Conservation (phyloP, 2,329 filamentous ascomycete species). For the Tolypocladium tundrense region DNA sequence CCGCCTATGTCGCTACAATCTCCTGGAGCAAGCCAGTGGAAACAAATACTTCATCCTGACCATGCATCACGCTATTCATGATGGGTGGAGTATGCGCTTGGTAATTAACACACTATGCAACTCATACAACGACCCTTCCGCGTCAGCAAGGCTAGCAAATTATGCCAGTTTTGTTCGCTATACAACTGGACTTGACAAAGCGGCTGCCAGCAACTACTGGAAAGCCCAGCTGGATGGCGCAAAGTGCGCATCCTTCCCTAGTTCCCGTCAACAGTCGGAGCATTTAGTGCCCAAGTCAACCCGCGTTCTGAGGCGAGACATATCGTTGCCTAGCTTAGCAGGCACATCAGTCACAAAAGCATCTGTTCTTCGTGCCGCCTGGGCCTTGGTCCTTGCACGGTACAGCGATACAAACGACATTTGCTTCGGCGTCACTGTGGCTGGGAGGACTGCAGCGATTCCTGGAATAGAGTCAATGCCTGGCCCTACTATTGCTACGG, state of each 20-base stretch:
- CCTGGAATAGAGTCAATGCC: conserved; percentile 9
- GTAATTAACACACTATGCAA: no score
- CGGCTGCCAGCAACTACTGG: conserved; percentile 4
- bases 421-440: conserved; percentile 13
- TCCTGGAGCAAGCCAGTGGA: no score
- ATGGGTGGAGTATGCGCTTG: no score
- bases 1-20: no score
- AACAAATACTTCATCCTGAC: no score
- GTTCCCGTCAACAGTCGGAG: neutral
- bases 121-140: no score
- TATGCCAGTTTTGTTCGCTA: conserved; percentile 1
- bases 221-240: conserved; percentile 4
- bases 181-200: neutral
- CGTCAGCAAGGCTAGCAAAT: neutral
- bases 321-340: neutral
- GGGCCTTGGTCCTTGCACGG: conserved; percentile 12
- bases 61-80: no score
- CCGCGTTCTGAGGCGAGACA: no score
- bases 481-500: conserved; percentile 9
- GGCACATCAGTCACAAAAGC: conserved; percentile 8
- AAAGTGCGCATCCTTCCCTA: conserved; percentile 4
- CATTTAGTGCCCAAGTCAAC: no score
- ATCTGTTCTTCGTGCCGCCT: conserved; percentile 15
- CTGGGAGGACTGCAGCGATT: conserved; percentile 13
- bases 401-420: conserved; percentile 10